These are phyloP conservation scores for Populus hybrid DNA, from an alignment of 441 rosid species.

Conservation along the genomic window DNA sequence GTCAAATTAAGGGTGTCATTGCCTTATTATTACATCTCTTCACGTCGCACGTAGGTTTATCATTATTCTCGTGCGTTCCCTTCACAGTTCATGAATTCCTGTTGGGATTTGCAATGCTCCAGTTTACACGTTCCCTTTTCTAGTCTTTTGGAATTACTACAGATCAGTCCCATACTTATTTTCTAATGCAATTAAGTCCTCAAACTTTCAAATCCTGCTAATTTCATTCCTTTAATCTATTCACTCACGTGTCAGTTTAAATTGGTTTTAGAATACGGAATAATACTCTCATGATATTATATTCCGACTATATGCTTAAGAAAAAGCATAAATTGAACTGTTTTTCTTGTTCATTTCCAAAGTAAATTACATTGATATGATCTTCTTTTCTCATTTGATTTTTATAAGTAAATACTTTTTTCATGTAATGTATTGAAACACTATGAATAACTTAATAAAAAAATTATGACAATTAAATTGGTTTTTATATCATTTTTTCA, in stretches of 20 bases:
- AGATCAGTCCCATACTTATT: not conserved
- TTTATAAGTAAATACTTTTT: no score
- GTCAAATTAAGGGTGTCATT: conserved; percentile 26
- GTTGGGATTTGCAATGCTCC: not conserved
- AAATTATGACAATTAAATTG: no score
- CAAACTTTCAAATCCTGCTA: not conserved
- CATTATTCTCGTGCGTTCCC: not conserved
- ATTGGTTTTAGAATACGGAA: not conserved
- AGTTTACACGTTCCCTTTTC: not conserved
- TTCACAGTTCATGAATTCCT: not conserved
- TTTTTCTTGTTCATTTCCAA: no score
- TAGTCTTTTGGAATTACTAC: not conserved
- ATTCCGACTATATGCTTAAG: no score
- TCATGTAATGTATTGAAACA: no score
- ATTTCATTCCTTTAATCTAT: no score
- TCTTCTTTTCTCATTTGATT: no score
- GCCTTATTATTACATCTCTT: not conserved
- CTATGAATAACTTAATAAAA: no score
- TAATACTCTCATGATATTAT: no score
- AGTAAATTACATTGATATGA: no score
- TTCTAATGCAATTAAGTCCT: not conserved
- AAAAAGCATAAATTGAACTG: no score
- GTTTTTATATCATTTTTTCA: no score
- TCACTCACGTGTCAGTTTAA: not conserved
- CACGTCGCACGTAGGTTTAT: not conserved